Base-by-base conservation (phyloP, 768 basidiomycete genomes). In the Nidularia pulvinata region DNA sequence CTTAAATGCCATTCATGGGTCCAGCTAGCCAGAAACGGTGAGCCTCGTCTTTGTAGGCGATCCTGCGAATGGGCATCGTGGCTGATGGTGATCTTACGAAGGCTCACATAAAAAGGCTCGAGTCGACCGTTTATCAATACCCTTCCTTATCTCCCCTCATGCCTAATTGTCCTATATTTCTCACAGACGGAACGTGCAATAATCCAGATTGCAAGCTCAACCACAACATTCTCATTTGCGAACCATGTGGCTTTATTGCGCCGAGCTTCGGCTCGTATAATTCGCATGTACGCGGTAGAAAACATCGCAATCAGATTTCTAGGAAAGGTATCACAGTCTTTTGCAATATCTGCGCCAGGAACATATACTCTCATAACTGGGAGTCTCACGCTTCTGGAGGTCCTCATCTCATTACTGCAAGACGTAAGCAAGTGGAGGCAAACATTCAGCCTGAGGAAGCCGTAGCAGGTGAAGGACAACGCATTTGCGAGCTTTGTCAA, bases 181-280 rank as follows among this genome's bases (percentile, higher is more conserved):
- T 77, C 11, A 51, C 65, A 1, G 49, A 55, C 1, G 77, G 77
- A 13, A 62, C 66, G 7, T 81, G 79, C 61, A 56, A 61, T 0
- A 57, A 65, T 33, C 2, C 55, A 0, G 34, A 48, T 4, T 81
- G 80, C 54, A 9, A 33, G 0, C 60, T 57, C 39, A 58, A 60
- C 16, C 79, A 81, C 55, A 68, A 70, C 44, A 56, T 80, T 14
- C 52, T 63, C 2, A 57, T 61, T 16, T 81, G 79, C 57, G 69
- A 73, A 10, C 58, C 65, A 1, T 82, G 80, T 56, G 62, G 62
- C 6, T 54, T 71, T 42, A 59, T 78, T 3, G 73, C 75, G 43
- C 13, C 46, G 10, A 61, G 59, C 10, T 47, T 53, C 1, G 35
- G 49, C 0, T 54, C 49, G 1, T 71, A 68, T 50, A 35, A 61